phyloP scores from a whole-genome alignment of 2,329 filamentous ascomycete species.

The Beauveria australis region DNA sequence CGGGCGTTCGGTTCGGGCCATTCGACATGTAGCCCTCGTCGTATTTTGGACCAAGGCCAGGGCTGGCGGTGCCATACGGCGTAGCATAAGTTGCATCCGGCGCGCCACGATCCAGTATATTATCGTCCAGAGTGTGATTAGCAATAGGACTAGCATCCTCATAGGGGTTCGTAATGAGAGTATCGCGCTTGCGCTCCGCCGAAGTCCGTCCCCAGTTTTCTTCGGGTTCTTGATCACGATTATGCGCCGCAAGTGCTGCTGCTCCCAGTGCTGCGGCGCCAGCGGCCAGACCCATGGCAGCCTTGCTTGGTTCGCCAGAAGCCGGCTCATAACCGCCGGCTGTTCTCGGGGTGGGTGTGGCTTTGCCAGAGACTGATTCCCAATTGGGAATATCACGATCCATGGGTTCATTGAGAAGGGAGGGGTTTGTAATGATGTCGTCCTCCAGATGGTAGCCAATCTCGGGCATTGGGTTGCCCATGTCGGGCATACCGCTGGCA shows the following conservation, averaged over 20 bases:
- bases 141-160: conserved; percentile 56
- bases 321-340: conserved; percentile 18
- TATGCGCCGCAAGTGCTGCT: conserved; percentile 34
- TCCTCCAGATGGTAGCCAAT: conserved; percentile 55
- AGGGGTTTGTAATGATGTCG: conserved; percentile 78
- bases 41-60: conserved; percentile 49
- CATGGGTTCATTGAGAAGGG: conserved; percentile 67
- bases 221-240: conserved; percentile 47
- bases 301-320: conserved; percentile 23
- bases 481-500: conserved; percentile 61
- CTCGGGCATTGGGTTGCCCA: conserved; percentile 66
- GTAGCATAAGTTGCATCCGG: conserved; percentile 33
- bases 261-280: conserved; percentile 47
- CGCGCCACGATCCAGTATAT: conserved; percentile 34
- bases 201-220: conserved; percentile 58
- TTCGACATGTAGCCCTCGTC: conserved; percentile 93
- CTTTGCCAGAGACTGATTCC: conserved; percentile 48
- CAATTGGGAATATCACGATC: conserved; percentile 27
- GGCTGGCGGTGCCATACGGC: conserved; percentile 46
- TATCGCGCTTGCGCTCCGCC: conserved; percentile 56
- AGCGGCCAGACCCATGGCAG: conserved; percentile 41
- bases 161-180: conserved; percentile 58
- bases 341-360: conserved; percentile 37
- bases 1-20: conserved; percentile 48
- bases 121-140: conserved; percentile 43